Conservation (phyloP, 2,329 filamentous ascomycete genomes). For the Cryphonectria carpinicola region DNA sequence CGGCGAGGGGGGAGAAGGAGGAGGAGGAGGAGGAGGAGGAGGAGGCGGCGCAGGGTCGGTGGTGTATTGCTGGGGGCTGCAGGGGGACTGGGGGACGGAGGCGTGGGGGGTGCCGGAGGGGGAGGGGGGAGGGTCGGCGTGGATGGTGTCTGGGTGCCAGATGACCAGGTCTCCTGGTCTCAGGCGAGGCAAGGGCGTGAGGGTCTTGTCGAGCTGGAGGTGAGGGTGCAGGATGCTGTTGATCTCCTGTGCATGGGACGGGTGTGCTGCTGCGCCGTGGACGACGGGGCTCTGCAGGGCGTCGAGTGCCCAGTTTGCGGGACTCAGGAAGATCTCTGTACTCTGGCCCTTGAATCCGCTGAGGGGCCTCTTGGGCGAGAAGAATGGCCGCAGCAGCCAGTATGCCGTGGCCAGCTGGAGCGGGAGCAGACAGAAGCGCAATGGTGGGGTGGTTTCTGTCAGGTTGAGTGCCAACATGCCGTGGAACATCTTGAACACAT, state of each 20-base stretch:
- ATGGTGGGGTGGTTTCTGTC: constrained; percentile 67
- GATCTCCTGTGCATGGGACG: constrained; percentile 72
- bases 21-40: background rate
- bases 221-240: constrained; percentile 72
- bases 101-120: constrained; percentile 35
- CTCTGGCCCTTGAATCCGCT: constrained; percentile 10
- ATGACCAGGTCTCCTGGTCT: constrained; percentile 76
- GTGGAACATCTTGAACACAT: constrained; percentile 78
- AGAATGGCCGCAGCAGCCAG: constrained; percentile 77
- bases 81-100: constrained; percentile 20
- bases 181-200: constrained; percentile 72
- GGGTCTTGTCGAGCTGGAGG: constrained; percentile 66
- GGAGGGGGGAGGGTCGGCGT: constrained; percentile 53
- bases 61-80: background rate
- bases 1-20: background rate
- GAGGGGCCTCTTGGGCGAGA: constrained; percentile 20
- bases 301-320: constrained; percentile 23
- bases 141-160: constrained; percentile 74
- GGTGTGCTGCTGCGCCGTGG: constrained; percentile 65
- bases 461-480: constrained; percentile 74
- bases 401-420: constrained; percentile 75
- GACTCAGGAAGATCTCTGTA: constrained; percentile 14
- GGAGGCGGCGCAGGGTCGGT: background rate
- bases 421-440: constrained; percentile 72
- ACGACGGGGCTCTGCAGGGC: constrained; percentile 53